Evolutionary conservation across 139 green algal species (phyloP), one percentile per base, ranked within the genome.

Genomic region (Picochlorum sp.): DNA sequence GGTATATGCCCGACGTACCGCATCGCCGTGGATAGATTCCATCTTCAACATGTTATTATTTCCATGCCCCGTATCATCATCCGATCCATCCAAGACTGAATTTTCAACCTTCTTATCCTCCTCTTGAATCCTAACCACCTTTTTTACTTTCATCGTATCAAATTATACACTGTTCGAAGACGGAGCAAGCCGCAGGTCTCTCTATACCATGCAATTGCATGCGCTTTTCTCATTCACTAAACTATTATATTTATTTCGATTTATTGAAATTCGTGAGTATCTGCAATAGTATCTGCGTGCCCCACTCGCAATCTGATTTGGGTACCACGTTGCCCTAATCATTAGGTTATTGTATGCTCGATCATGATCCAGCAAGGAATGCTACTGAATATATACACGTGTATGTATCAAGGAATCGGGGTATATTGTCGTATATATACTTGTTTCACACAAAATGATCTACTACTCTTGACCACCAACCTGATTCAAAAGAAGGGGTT

Each of bases 401-500:
- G n/a, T n/a, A n/a, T n/a, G n/a, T n/a, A n/a, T n/a, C n/a, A n/a
- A n/a, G n/a, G n/a, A n/a, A n/a, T n/a, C n/a, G n/a, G n/a, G n/a
- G n/a, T n/a, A n/a, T n/a, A n/a, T n/a, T n/a, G n/a, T n/a, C n/a
- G n/a, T n/a, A n/a, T n/a, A n/a, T n/a, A n/a, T n/a, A n/a, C n/a
- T n/a, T n/a, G n/a, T n/a, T n/a, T n/a, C n/a, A n/a, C n/a, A n/a
- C n/a, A n/a, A n/a, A n/a, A 41, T 41, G 9, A 9, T n/a, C 9
- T n/a, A 41, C 41, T 50, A 81, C 55, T 81, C 75, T 22, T 69
- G 58, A 22, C 73, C 73, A 10, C 59, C 59, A 0, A 67, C 65
- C 29, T 66, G 61, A 26, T 63, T 74, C 4, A 52, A 36, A 51
- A 85, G 79, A 44, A 65, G 69, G 2, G 77, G 75, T 60, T 80